Base-by-base conservation (phyloP, 2,329 filamentous ascomycete genomes). In the Daldinia sp. region DNA sequence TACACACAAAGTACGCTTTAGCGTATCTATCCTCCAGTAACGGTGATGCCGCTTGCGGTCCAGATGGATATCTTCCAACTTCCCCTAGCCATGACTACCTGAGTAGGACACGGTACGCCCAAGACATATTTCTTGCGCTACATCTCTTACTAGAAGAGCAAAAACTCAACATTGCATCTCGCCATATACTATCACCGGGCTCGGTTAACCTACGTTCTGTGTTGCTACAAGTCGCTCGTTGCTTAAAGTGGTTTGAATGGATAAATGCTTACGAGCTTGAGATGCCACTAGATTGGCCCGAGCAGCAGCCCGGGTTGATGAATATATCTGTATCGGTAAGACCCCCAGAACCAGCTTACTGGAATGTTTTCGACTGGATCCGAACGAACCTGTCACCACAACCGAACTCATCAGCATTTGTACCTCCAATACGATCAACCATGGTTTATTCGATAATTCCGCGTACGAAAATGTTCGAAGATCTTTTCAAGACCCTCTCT, bases 141-240 rank as follows among this genome's bases (percentile, higher is more conserved):
- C 96, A 99, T 80, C 84, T 98, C 2, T 83, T 97, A n/a, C 86
- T 92, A 0, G 95, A 99, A 78, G 96, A 99, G 78, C 86, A 92
- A 69, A 98, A 97, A 77, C 86, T 99, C 1, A 89, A 93, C 68
- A 87, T 90, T 4, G 83, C 85, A 69, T 79, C 80, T 0, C 80
- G 83, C 0, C 83, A 85, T 57, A 81, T 81, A 42, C 71, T 75
- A 1, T 82, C 83, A 3, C 81, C 82, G 0, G 82, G 84, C 0
- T 80, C 82, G 28, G 78, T 80, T 9, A 84, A 87, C 54, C 74
- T 98, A 23, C 88, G 89, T n/a, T 89, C 92, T 15, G 79, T 98
- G 1, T 82, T 98, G 48, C 90, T 91, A 51, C 95, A 98, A 77
- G 85, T 99, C 63, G 89, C 91, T 0, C 84, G 86, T 60, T 98